Evolutionary conservation across 1,284 basidiomycete genomes (phyloP), one percentile per base, ranked within the genome.

Genomic region (Naganishia albida): DNA sequence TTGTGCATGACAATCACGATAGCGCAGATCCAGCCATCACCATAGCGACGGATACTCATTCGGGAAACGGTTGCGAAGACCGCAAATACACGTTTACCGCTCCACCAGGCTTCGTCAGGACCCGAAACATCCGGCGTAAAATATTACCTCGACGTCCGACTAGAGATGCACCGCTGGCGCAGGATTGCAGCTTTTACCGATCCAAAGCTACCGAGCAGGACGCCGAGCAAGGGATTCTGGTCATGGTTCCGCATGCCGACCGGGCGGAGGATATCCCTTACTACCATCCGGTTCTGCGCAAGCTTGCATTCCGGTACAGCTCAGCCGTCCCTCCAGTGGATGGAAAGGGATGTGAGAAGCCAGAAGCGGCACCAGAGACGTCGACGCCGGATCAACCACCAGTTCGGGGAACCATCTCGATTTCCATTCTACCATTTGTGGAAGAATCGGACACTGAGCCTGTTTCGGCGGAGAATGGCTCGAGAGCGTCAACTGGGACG

Each of bases 221-320:
- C 34, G 28, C 26, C 20, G 18, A 60, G 46, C 16, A 18, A 6
- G 62, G 40, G 10, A 15, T 48, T 10, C 43, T 54, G 15, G 38
- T 48, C 3, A 64, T 51, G 65, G 44, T 55, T 52, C 54, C 60
- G 51, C 46, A 60, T 18, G 54, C 46, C 12, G 52, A 50, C 51
- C 30, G 28, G 1, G 66, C 65, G 12, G 70, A 68, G 15, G 72
- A 76, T 2, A 68, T 79, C 13, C 79, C 79, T 0, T 79, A 73
- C 66, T 79, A 75, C 67, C 76, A 79, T 63, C 79, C 79, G 2
- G 64, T 72, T 1, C 73, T 80, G 0, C 64, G 68, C 15, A 71
- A 72, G 54, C 62, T 80, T 1, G 75, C 75, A 2, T 79, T 74
- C 60, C 12, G 64, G 15, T 79, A 72, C 69, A 69, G 73, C 54